Evolutionary conservation across 1,284 basidiomycete genomes (phyloP).

Genomic region (Xanthoconium separans): DNA sequence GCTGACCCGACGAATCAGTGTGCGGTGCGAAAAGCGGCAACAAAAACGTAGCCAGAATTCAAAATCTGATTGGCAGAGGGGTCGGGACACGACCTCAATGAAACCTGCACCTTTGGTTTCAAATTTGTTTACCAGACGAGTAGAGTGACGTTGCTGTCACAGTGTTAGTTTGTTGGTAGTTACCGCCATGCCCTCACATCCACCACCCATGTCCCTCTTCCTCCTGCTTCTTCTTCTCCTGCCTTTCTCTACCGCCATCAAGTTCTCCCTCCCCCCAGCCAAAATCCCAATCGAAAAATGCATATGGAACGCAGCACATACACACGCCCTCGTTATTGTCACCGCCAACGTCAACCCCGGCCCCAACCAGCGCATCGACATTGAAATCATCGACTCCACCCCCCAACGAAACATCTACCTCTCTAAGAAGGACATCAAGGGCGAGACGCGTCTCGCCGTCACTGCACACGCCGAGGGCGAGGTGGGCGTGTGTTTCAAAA

Average conservation of each 20-base stretch:
- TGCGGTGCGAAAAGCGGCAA: no score
- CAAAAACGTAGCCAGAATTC: no score
- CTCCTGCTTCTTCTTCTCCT: constrained; percentile 35
- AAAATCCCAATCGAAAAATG: constrained; percentile 77
- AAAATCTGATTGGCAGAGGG: no score
- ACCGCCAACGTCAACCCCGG: constrained; percentile 87
- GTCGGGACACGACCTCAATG: no score
- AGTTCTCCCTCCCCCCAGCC: constrained; percentile 74
- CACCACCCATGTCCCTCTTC: constrained; percentile 7
- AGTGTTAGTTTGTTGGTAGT: no score
- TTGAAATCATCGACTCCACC: constrained; percentile 92
- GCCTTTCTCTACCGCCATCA: constrained; percentile 60
- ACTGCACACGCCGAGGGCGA: constrained; percentile 94
- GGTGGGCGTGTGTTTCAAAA: constrained; percentile 93
- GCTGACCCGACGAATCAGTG: no score
- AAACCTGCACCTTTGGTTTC: no score
- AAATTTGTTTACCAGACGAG: no score
- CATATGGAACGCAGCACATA: constrained; percentile 91
- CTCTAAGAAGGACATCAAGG: constrained; percentile 84
- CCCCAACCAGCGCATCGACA: constrained; percentile 78
- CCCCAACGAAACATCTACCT: constrained; percentile 89
- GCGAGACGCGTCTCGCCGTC: constrained; percentile 90
- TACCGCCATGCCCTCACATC: neutral
- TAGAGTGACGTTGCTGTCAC: no score
- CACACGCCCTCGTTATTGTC: constrained; percentile 86